These are phyloP conservation scores for Fragilaria crotonensis DNA, from an alignment of 108 stramenopile genomes.

Conservation along the genomic window DNA sequence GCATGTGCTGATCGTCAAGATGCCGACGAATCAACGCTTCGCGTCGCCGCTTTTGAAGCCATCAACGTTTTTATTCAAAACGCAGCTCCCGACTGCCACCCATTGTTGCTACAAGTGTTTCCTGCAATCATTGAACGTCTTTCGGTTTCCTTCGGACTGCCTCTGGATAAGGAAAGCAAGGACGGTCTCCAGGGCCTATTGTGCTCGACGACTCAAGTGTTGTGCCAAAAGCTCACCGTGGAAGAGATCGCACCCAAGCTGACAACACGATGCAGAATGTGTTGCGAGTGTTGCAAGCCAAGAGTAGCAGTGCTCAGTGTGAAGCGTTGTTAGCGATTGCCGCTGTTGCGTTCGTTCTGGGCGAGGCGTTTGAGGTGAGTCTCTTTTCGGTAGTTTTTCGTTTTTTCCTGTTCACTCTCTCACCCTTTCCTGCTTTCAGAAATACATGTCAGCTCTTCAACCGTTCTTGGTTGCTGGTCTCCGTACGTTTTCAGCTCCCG, in stretches of 20 bases:
- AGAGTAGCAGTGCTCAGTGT: conserved; percentile 84
- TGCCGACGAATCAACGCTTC: conserved; percentile 69
- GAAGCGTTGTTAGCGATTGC: conserved; percentile 91
- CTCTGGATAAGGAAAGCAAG: conserved; percentile 74
- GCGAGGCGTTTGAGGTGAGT: conserved; percentile 70
- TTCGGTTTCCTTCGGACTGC: conserved; percentile 60
- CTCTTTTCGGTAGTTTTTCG: conserved; percentile 2
- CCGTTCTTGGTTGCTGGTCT: conserved; percentile 81
- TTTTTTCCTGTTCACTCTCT: neutral
- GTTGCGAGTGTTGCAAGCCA: conserved; percentile 79
- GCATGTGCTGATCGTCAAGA: conserved; percentile 80
- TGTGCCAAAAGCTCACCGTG: conserved; percentile 66
- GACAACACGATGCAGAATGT: conserved; percentile 83
- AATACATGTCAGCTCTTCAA: conserved; percentile 84
- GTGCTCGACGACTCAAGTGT: conserved; percentile 77
- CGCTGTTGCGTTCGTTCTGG: conserved; percentile 75
- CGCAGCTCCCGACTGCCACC: conserved; percentile 69
- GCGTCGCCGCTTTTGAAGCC: conserved; percentile 81
- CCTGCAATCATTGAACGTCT: conserved; percentile 78
- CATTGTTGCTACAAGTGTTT: conserved; percentile 56
- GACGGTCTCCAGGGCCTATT: conserved; percentile 81
- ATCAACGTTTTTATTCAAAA: conserved; percentile 78
- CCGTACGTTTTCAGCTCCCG: conserved; percentile 83
- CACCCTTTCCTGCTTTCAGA: conserved; percentile 17
- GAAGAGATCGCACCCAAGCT: conserved; percentile 61